Base-by-base conservation (phyloP, 305 asterid species). In the Striga hermonthica region DNA sequence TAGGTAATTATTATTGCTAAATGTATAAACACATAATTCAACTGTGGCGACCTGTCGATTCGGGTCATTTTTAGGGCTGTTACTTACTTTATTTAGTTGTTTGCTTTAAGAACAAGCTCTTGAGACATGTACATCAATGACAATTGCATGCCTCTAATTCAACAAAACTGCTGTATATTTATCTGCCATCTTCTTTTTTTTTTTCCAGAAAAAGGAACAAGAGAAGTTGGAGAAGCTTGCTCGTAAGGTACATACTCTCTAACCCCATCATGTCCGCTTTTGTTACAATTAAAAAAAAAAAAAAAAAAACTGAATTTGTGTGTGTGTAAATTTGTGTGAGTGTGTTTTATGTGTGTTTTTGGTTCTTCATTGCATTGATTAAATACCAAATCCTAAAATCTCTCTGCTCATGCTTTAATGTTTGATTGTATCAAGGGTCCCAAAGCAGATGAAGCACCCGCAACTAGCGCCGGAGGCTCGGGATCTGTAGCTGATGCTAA, bases 161-260 rank as follows among this genome's bases (percentile, higher is more conserved):
- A 54, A 54, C 59, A 54, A 54, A 22, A 54, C 10, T 16, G 12
- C 28, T 28, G 59, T n/a, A 16, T 54, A 54, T 11, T 22, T 4
- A 50, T 50, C 57, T 54, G 1, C 16, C 59, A 8, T 4, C 37
- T 1, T 6, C 16, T 16, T 37, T 54, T 9, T 54, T 54, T 6
- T 16, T 10, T 28, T 9, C 6, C 58, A 53, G 58, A 53, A 28
- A 16, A 53, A 6, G 58, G 58, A 53, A 22, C 58, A 22, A 53
- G 58, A 53, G 5, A 53, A 53, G 58, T 16, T 53, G n/a, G 58
- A 15, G 37, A 47, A 11, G 50, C 13, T 45, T 45, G n/a, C 50
- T 4, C n/a, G 9, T 45, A 49, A 49, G 55, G 6, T 13, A 49
- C 14, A 13, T 49, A n/a, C 5, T 49, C 14, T 48, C 2, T 1